These are phyloP conservation scores for Retiboletus flavoniger DNA, from an alignment of 1,284 basidiomycete species.

Conservation along the genomic window DNA sequence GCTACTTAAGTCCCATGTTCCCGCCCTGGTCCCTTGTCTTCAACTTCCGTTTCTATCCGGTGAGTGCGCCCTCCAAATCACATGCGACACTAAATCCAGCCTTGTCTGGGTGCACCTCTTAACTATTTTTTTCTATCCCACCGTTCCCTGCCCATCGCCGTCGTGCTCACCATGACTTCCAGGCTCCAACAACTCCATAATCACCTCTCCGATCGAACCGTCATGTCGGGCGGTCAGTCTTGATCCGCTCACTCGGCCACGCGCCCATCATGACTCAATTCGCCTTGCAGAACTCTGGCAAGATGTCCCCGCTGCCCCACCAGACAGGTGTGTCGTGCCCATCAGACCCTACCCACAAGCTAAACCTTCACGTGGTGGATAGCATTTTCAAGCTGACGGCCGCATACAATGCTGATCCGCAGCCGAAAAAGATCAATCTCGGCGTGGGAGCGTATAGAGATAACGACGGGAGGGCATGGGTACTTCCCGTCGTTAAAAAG, in stretches of 20 bases:
- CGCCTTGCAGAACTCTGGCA: slow-evolving; percentile 62
- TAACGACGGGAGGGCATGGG: slow-evolving; percentile 82
- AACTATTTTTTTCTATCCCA: background rate
- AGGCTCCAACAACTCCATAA: slow-evolving; percentile 53
- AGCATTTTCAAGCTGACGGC: slow-evolving; percentile 94
- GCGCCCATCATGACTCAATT: slow-evolving; percentile 10
- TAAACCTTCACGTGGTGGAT: slow-evolving; percentile 8
- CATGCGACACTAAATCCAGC: slow-evolving; percentile 17
- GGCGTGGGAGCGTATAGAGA: slow-evolving; percentile 91
- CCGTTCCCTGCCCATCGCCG: background rate
- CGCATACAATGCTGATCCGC: slow-evolving; percentile 82
- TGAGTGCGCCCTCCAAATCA: slow-evolving; percentile 23
- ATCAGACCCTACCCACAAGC: slow-evolving; percentile 2
- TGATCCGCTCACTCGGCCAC: slow-evolving; percentile 8
- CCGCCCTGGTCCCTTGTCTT: background rate
- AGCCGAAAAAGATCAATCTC: slow-evolving; percentile 86
- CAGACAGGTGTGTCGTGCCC: slow-evolving; percentile 57
- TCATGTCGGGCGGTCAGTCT: slow-evolving; percentile 50
- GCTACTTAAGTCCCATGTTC: background rate
- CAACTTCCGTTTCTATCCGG: background rate
- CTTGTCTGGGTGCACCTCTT: background rate
- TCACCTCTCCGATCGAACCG: slow-evolving; percentile 41
- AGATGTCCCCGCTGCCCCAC: slow-evolving; percentile 74
- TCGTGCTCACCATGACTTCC: slow-evolving; percentile 42
- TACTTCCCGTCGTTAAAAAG: slow-evolving; percentile 88